Percentiles rank a stretch among this genome's conserved stretches.
These are phyloP conservation scores for Saccharomycopsis capsularis DNA, from an alignment of 805 yeast species.

Conservation along the genomic window DNA sequence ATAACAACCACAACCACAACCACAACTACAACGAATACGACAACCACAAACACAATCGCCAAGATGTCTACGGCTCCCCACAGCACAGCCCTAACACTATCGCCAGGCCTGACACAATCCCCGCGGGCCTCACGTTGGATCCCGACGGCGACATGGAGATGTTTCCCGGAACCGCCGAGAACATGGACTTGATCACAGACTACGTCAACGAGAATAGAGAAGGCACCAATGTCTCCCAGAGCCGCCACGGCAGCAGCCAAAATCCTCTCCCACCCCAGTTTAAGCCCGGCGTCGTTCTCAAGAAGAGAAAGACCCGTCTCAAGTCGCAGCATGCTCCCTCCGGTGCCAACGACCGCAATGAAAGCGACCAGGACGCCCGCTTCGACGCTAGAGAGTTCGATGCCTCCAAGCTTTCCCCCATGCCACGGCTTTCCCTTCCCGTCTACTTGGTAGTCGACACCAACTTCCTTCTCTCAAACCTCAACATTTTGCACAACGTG, in stretches of 20 bases:
- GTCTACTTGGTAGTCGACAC: slow-evolving; percentile 63
- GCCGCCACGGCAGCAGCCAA: too few relatives aligned
- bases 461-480: slow-evolving; percentile 69
- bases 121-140: not conserved
- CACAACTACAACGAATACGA: too few relatives aligned
- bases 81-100: too few relatives aligned
- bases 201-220: slow-evolving; percentile 2
- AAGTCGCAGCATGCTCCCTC: not conserved
- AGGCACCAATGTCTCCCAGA: not conserved
- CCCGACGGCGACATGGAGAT: slow-evolving; percentile 3
- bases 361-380: not conserved
- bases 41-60: too few relatives aligned
- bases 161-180: not conserved
- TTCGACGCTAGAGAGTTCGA: not conserved
- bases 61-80: too few relatives aligned
- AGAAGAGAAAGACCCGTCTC: not conserved
- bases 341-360: not conserved
- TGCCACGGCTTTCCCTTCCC: not conserved
- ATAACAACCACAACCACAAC: not conserved
- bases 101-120: too few relatives aligned
- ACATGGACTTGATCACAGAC: not conserved
- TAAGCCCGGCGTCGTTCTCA: not conserved
- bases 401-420: not conserved
- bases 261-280: too few relatives aligned
- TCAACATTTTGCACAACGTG: slow-evolving; percentile 50